These are phyloP conservation scores for Melampsora americana DNA, from an alignment of 1,284 basidiomycete genomes.

Conservation along the genomic window DNA sequence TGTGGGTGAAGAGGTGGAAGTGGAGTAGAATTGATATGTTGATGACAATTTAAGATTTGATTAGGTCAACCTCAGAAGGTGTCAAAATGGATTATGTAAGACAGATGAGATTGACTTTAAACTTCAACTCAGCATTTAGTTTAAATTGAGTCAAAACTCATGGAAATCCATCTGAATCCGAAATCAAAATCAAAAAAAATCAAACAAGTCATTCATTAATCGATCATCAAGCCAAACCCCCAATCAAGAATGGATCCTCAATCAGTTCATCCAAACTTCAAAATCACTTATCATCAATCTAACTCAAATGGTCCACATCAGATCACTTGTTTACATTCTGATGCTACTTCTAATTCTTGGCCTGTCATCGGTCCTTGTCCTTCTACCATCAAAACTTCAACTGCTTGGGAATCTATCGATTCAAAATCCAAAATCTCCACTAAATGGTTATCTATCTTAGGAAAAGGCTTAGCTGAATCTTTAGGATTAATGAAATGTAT, in stretches of 20 bases:
- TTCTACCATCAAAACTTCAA: not conserved
- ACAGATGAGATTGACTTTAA: too few species aligned
- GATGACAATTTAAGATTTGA: too few species aligned
- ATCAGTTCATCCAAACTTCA: conserved; percentile 2
- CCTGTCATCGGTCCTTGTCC: not conserved
- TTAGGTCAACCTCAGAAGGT: too few species aligned
- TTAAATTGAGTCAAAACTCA: too few species aligned
- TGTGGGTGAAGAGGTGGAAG: too few species aligned
- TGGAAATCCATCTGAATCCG: too few species aligned
- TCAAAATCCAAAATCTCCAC: not conserved
- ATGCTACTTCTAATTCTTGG: not conserved
- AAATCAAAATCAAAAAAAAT: not conserved
- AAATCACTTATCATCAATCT: not conserved
- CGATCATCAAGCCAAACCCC: too few species aligned
- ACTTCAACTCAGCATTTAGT: too few species aligned
- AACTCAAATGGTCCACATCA: conserved; percentile 2
- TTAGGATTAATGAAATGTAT: conserved; percentile 34
- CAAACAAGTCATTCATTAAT: not conserved
- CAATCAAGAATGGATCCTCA: too few species aligned
- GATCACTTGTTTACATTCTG: conserved; percentile 3
- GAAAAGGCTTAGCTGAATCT: conserved; percentile 15
- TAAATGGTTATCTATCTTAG: conserved; percentile 31
- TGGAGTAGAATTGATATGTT: too few species aligned
- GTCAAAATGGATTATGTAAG: too few species aligned
- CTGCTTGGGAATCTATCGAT: not conserved